These are phyloP conservation scores for Pythium brassicae DNA, from an alignment of 352 stramenopile genomes.

Conservation along the genomic window DNA sequence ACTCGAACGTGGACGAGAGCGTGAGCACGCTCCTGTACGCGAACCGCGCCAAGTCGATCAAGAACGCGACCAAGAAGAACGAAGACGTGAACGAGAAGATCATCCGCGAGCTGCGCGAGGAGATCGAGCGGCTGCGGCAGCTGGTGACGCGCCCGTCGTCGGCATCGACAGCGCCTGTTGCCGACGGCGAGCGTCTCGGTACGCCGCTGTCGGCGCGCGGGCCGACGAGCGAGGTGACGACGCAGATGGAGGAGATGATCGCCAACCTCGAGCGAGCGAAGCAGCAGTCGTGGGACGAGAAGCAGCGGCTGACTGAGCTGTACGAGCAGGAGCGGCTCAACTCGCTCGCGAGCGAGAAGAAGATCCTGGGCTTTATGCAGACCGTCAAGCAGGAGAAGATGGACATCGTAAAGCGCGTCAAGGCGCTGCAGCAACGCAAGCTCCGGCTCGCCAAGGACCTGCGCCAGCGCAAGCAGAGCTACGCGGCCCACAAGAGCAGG, in stretches of 20 bases:
- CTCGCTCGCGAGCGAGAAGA: slow-evolving; percentile 75
- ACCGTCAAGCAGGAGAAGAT: slow-evolving; percentile 90
- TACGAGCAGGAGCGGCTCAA: slow-evolving; percentile 88
- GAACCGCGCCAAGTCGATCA: slow-evolving; percentile 90
- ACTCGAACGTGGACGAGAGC: slow-evolving; percentile 93
- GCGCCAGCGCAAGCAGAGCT: slow-evolving; percentile 69
- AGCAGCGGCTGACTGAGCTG: slow-evolving; percentile 73
- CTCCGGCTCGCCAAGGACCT: slow-evolving; percentile 69
- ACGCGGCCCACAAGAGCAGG: slow-evolving; percentile 60
- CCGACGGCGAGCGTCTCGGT: not conserved
- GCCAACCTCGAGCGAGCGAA: slow-evolving; percentile 84
- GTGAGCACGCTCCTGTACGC: slow-evolving; percentile 93
- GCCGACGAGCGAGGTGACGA: slow-evolving; percentile 41
- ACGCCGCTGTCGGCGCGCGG: not conserved
- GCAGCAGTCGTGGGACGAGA: slow-evolving; percentile 89
- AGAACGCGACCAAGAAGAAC: slow-evolving; percentile 86
- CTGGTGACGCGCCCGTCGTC: slow-evolving; percentile 61
- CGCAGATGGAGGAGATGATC: slow-evolving; percentile 85
- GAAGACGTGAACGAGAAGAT: slow-evolving; percentile 91
- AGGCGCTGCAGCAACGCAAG: slow-evolving; percentile 80
- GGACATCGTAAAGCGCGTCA: slow-evolving; percentile 88
- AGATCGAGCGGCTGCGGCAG: slow-evolving; percentile 89
- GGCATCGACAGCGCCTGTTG: slow-evolving; percentile 9
- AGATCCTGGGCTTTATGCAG: slow-evolving; percentile 87
- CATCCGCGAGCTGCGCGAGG: slow-evolving; percentile 88